Evolutionary conservation across 2,329 filamentous ascomycete species (phyloP), one percentile per base, ranked within the genome.

Genomic region (Fusarium verrucosum): DNA sequence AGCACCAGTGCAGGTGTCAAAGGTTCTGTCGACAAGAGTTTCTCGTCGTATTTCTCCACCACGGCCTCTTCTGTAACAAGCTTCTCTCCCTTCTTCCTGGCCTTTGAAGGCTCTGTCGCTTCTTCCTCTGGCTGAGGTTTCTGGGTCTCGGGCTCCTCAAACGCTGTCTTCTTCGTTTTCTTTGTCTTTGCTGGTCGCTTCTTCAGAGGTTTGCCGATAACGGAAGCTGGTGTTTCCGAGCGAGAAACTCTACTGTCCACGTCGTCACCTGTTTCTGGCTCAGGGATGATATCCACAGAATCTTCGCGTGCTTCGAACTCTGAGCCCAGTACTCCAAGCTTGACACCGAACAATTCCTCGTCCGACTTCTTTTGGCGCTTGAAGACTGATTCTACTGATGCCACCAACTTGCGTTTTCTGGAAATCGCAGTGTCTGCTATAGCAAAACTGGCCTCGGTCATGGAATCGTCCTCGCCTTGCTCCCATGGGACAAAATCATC

Each of bases 361-460:
- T 94, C 91, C 0, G 83, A 83, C 74, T 92, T 92, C 79, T 93
- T 94, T 70, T 89, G 90, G 44, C 92, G 87, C 76, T 96, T 95
- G 46, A 91, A 86, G 42, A 89, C 85, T 51, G 85, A 85, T 56
- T 91, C 86, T 19, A 91, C 85, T 33, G 89, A 87, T 3, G 58
- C 57, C 35, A 90, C 86, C 35, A 92, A 82, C 76, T 94, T 95
- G 65, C 91, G 88, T 75, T 96, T 95, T 75, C 79, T 90, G 71
- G 76, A 80, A 73, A 76, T 82, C 58, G 74, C 79, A 61, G 78
- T 74, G 44, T 92, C 89, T 40, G 85, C 79, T 56, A 89, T 82
- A 40, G 86, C 83, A 67, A 91, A 88, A 77, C 90, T 92, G 45
- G 86, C 85, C 72, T 93, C 90, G 1, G 90, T 91, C 81, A 91